phyloP scores from a whole-genome alignment of 805 yeast species.

The Suhomyces vadensis region DNA sequence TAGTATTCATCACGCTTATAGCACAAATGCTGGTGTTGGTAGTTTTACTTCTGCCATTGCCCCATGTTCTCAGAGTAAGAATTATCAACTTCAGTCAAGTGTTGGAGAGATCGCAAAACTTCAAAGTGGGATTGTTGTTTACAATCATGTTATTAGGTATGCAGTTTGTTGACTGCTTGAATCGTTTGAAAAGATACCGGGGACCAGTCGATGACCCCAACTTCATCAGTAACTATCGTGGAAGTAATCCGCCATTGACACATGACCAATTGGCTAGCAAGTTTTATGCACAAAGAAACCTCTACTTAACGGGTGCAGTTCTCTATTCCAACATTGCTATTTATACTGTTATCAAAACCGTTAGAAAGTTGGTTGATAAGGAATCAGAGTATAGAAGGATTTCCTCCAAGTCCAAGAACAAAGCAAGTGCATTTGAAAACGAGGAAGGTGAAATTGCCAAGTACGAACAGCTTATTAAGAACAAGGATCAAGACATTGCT shows the following conservation, averaged over 20 bases:
- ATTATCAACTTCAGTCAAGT: slow-evolving; percentile 39
- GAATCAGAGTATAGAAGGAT: slow-evolving; percentile 31
- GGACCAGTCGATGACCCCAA: slow-evolving; percentile 23
- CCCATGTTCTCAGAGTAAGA: slow-evolving; percentile 46
- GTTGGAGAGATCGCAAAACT: slow-evolving; percentile 38
- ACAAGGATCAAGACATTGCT: slow-evolving; percentile 46
- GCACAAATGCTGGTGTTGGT: slow-evolving; percentile 52
- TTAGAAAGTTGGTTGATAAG: slow-evolving; percentile 53
- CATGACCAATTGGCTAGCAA: slow-evolving; percentile 57
- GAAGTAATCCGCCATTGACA: slow-evolving; percentile 27
- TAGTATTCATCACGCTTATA: slow-evolving; percentile 49
- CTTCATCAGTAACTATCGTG: slow-evolving; percentile 10
- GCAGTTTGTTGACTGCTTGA: slow-evolving; percentile 56
- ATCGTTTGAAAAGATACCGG: slow-evolving; percentile 35
- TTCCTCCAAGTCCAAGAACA: slow-evolving; percentile 6
- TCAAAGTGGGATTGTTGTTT: slow-evolving; percentile 47
- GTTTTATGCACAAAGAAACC: slow-evolving; percentile 63
- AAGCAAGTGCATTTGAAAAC: slow-evolving; percentile 9
- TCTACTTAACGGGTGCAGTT: slow-evolving; percentile 64
- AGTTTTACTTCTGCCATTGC: slow-evolving; percentile 56
- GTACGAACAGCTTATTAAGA: slow-evolving; percentile 36
- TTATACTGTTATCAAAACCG: slow-evolving; percentile 52
- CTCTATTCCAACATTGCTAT: slow-evolving; percentile 56
- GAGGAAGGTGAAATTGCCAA: slow-evolving; percentile 24
- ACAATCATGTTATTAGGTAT: slow-evolving; percentile 44